These are phyloP conservation scores for Clonostachys solani DNA, from an alignment of 2,329 filamentous ascomycete genomes.

Conservation along the genomic window DNA sequence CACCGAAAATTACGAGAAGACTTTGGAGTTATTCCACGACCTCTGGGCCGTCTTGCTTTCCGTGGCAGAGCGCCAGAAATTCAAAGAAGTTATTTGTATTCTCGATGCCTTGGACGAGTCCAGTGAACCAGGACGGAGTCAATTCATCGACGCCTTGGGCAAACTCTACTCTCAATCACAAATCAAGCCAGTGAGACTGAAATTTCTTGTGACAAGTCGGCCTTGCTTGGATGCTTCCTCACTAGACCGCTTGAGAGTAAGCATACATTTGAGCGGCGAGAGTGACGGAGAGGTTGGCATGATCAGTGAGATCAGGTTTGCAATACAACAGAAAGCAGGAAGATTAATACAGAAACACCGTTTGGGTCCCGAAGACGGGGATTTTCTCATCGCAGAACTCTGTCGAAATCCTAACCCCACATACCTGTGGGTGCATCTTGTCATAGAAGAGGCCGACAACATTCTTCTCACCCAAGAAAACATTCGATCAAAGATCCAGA, in stretches of 20 bases:
- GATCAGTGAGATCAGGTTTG: conserved; percentile 5
- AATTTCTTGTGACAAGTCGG: conserved; percentile 6
- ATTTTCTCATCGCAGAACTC: background rate
- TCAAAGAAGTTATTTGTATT: conserved; percentile 1
- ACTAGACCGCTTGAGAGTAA: background rate
- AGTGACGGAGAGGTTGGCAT: conserved; percentile 5
- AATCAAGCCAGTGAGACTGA: background rate
- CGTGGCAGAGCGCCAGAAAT: conserved; percentile 1
- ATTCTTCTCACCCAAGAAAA: background rate
- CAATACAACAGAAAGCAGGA: conserved; percentile 1
- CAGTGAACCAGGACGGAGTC: background rate
- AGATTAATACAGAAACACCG: background rate
- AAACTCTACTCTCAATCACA: background rate
- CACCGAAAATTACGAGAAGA: conserved; percentile 8
- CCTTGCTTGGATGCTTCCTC: conserved; percentile 5
- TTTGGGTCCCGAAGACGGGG: background rate
- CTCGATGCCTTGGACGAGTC: conserved; percentile 7
- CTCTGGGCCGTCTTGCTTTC: conserved; percentile 5
- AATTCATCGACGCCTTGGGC: conserved; percentile 2
- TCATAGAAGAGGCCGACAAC: conserved; percentile 1
- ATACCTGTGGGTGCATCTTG: conserved; percentile 7
- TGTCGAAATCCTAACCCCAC: conserved; percentile 2
- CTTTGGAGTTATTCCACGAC: conserved; percentile 3
- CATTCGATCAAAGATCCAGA: conserved; percentile 3
- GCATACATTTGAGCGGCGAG: conserved; percentile 2